Evolutionary conservation across 2,329 filamentous ascomycete genomes (phyloP), one percentile per base, ranked within the genome.

Genomic region (Rhynchosporium graminicola): DNA sequence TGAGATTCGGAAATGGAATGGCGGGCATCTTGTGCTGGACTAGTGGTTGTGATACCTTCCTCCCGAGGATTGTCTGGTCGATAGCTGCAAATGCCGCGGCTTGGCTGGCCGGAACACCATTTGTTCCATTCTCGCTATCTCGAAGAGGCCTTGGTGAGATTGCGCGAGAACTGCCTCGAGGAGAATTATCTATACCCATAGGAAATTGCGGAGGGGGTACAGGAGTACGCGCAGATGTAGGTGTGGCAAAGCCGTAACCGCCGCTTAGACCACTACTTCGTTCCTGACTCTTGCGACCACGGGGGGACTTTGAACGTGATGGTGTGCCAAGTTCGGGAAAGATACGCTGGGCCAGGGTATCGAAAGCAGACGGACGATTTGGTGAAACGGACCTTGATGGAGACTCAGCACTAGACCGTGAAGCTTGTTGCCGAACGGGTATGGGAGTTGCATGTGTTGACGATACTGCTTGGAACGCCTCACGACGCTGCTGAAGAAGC

Each of bases 401-500:
- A 15, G 79, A 80, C 38, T 82, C 80, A 20, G 77, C 70, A 60
- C 76, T 80, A 2, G 76, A 72, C 3, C 77, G 75, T 1, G 76
- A 75, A 47, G 47, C 50, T 58, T 65, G 43, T 56, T 65, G 55
- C 42, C 63, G 59, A 55, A 68, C 65, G 65, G 62, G 70, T 20
- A 72, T 66, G n/a, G 74, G 69, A 33, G 71, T 69, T 31, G 74
- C 60, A 56, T 69, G 63, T 60, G 72, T 65, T 64, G 75, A 72
- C 33, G 81, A 79, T 2, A 85, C 84, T 2, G 83, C 84, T 68
- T 85, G 83, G 69, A 88, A 89, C 0, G 83, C 85, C 65, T 87
- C 83, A 4, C 85, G 84, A 12, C 81, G 86, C 74, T 82, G 86
- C 76, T 82, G 87, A 3, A 92, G 77, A 2, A 92, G 80, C 43